These are phyloP conservation scores for Rostrohypoxylon terebratum DNA, from an alignment of 495 filamentous ascomycete genomes.

Conservation along the genomic window DNA sequence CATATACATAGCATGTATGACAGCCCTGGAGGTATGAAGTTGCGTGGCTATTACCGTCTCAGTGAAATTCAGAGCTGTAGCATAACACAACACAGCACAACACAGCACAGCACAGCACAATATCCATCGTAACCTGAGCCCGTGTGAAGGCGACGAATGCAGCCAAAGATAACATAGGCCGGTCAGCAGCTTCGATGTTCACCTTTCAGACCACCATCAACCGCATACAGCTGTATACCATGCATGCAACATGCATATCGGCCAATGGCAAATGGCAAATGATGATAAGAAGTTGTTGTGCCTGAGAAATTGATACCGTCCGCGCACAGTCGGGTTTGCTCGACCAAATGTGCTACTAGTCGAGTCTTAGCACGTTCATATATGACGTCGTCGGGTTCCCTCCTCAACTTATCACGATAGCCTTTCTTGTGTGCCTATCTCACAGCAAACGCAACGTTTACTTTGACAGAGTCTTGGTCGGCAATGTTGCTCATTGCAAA, in stretches of 20 bases:
- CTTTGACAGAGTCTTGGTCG: constrained; percentile 9
- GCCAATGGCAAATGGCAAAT: too few species aligned
- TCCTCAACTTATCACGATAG: constrained; percentile 4
- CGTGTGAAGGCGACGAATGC: background rate
- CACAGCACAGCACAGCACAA: background rate
- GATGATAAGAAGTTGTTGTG: background rate
- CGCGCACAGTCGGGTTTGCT: background rate
- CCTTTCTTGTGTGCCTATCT: background rate
- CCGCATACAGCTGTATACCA: background rate
- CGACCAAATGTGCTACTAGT: constrained; percentile 8
- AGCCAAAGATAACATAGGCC: background rate
- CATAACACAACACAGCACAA: background rate
- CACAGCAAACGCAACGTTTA: background rate
- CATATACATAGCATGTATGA: background rate
- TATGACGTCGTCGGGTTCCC: constrained; percentile 22
- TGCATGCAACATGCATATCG: background rate
- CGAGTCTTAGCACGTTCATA: background rate
- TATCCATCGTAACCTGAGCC: constrained; percentile 2
- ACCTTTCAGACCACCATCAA: background rate
- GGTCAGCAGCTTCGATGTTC: constrained; percentile 1
- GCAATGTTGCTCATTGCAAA: constrained; percentile 8
- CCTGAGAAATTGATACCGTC: background rate
- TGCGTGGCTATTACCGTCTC: constrained; percentile 8
- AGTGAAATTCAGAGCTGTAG: background rate
- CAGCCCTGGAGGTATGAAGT: background rate